Conservation (phyloP, 2,329 filamentous ascomycete species). For the Calonectria pteridis region DNA sequence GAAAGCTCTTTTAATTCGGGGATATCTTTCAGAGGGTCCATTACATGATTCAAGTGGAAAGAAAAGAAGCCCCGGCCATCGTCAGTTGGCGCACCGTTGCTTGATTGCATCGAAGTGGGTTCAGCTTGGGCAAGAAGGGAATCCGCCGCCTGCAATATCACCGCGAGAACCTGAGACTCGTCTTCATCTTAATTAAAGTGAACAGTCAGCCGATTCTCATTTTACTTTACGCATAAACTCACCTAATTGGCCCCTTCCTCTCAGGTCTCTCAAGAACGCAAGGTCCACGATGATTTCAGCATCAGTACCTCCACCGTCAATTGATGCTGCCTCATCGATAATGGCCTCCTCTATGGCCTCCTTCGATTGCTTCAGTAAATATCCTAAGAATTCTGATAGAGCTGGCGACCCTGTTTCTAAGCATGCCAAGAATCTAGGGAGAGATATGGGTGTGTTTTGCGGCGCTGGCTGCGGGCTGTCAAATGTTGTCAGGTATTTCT, state of each 20-base stretch:
- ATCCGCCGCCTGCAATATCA: not conserved
- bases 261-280: not conserved
- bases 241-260: not conserved
- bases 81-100: not conserved
- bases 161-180: not conserved
- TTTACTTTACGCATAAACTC: not conserved
- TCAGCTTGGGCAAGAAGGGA: not conserved
- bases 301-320: not conserved
- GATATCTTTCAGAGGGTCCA: not conserved
- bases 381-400: not conserved
- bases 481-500: not conserved
- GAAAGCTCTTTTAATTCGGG: not conserved
- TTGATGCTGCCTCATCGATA: not conserved
- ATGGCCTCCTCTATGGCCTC: not conserved
- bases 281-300: not conserved
- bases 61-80: not conserved
- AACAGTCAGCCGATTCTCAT: not conserved
- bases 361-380: not conserved
- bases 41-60: not conserved
- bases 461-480: not conserved
- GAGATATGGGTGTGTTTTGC: not conserved
- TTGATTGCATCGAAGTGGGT: not conserved
- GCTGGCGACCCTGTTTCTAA: not conserved
- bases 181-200: not conserved
- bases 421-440: not conserved